These are phyloP conservation scores for Elasticomyces elasticus DNA, from an alignment of 495 filamentous ascomycete species.

Conservation along the genomic window DNA sequence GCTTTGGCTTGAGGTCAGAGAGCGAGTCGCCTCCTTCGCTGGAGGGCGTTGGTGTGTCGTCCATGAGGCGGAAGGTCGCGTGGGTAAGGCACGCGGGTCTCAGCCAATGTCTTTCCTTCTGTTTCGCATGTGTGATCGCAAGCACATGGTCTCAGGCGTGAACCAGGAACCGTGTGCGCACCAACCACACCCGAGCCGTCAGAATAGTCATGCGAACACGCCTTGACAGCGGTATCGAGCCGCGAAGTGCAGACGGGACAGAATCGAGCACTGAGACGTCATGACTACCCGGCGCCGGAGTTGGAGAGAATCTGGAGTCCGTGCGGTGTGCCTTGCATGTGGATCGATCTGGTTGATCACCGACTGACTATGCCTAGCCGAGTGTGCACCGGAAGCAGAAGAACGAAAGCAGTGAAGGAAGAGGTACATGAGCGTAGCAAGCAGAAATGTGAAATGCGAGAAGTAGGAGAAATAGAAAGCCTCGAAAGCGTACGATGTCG, in stretches of 20 bases:
- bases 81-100: neutral
- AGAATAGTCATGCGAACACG: too few relatives aligned
- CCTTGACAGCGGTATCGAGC: neutral
- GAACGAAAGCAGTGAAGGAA: too few relatives aligned
- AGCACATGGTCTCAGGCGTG: neutral
- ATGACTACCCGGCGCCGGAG: neutral
- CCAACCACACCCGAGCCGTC: too few relatives aligned
- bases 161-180: neutral
- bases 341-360: too few relatives aligned
- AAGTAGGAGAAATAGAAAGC: too few relatives aligned
- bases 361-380: too few relatives aligned
- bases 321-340: neutral
- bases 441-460: too few relatives aligned
- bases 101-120: neutral
- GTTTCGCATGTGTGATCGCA: neutral
- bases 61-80: neutral
- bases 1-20: neutral
- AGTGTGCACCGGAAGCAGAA: too few relatives aligned
- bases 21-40: conserved; percentile 4
- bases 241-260: neutral
- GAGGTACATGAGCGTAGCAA: too few relatives aligned
- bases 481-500: too few relatives aligned
- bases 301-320: neutral
- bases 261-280: neutral
- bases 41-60: neutral